Evolutionary conservation across 2,329 filamentous ascomycete species (phyloP), one percentile per base, ranked within the genome.

Genomic region (Trichoderma pleuroti): DNA sequence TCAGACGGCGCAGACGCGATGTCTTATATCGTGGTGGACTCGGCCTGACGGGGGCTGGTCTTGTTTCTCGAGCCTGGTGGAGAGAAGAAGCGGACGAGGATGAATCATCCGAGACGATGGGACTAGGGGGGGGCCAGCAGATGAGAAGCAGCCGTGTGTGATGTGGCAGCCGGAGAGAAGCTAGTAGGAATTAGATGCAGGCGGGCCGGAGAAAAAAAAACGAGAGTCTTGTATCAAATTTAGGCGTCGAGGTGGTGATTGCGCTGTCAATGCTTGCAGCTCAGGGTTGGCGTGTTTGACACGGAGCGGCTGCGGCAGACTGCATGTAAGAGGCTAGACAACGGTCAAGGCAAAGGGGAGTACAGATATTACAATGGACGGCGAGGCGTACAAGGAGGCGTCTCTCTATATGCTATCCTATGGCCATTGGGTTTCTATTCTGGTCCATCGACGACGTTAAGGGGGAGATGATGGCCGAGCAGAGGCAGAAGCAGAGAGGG

Each of bases 21-120:
- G 65, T 71, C 70, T 71, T 71, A 71, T 71, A 71, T 71, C 59
- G 34, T 64, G 14, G 62, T 39, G 63, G 70, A 67, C 46, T 69
- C 65, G 59, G 59, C 46, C 46, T 71, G 46, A 24, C 49, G 60
- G 67, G 60, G 60, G 32, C 39, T 54, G 57, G 56, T 57, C 16
- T 18, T 26, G 57, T 34, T 32, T 70, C 42, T 56, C 28, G 42
- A 24, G 9, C 28, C 54, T 42, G 67, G 67, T 63, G 46, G 59
- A 63, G 69, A 49, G 26, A 62, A 30, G 28, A 52, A 49, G 61
- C 39, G 30, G 64, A 39, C 68, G 49, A 70, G 34, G 26, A 39
- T 54, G 56, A 61, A 54, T 46, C 12, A 21, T 36, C 26, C 21
- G 32, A 26, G 59, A 28, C 24, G 59, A 42, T 21, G 62, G 62